Base-by-base conservation (phyloP, 306 rosid genomes). In the Castanea sativa region DNA sequence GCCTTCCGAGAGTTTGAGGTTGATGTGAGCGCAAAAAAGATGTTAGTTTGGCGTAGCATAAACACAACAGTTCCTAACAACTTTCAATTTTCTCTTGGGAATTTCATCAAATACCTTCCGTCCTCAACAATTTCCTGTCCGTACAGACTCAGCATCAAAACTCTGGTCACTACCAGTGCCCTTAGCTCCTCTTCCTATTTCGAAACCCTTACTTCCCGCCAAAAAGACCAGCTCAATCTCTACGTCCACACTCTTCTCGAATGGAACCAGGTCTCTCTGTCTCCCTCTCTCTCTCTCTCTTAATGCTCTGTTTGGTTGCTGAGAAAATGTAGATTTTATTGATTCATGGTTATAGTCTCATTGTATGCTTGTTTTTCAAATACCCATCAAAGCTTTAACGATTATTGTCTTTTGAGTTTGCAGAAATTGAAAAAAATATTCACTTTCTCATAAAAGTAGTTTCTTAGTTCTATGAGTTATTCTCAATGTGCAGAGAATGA, bases 211-310 rank as follows among this genome's bases (percentile, higher is more conserved):
- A 79, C 45, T 53, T 86, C 94, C 78, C 91, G 77, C 75, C 98
- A 93, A 78, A 88, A 88, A 29, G 79, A 81, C 79, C 97, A 95
- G 81, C 61, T 95, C 73, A 83, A 84, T 85, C 93, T 89, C 75
- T 92, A 88, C 79, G 96, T 91, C 59, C 90, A 91, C 74, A 76
- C 89, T 82, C 97, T 95, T 78, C 99, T 95, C 69, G 88, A 91
- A 75, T 95, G 99, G 99, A 95, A 95, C 90, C 84, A 84, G 96
- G 98, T 81, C 25, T 32, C 18, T 69, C 33, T 25, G 1, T 25
- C 27, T 32, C 18, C 60, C 33, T 25, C 1, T 25, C 27, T 81
- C 25, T 32, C 18, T 69, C 32, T 25, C 1, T 25, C 27, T 25
- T 25, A 25, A 25, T 25, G 1, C 15, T 18, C 56, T 41, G 69